Percentiles rank a stretch among this genome's conserved stretches.
These are phyloP conservation scores for Rhodosporidiobolus odoratus DNA, from an alignment of 768 basidiomycete genomes.

Conservation along the genomic window DNA sequence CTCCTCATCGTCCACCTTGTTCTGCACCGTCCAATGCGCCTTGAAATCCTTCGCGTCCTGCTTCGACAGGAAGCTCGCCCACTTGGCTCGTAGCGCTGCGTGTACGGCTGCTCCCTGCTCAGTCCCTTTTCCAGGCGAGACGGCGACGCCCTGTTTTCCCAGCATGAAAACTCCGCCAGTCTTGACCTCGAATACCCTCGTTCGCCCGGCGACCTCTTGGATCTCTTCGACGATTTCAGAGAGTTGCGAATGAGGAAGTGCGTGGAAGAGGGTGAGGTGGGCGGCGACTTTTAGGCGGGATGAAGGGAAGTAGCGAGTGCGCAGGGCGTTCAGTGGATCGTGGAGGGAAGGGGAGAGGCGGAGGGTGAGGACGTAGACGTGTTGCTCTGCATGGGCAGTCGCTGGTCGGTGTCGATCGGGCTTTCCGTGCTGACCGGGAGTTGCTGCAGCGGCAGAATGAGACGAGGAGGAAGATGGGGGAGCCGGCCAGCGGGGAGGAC, in stretches of 20 bases:
- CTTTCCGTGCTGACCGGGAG: not conserved
- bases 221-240: not conserved
- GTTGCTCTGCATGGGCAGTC: conserved; percentile 6
- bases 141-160: conserved; percentile 27
- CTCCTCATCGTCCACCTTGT: conserved; percentile 27
- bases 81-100: conserved; percentile 14
- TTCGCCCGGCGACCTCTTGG: not conserved
- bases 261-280: conserved; percentile 34
- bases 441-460: too few relatives aligned
- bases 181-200: conserved; percentile 1
- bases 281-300: conserved; percentile 30
- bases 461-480: too few relatives aligned
- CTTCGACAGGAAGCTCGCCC: conserved; percentile 20
- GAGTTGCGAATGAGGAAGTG: conserved; percentile 19
- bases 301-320: conserved; percentile 21
- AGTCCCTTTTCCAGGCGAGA: conserved; percentile 11
- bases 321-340: conserved; percentile 26
- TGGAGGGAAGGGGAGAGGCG: conserved; percentile 17
- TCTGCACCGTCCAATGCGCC: conserved; percentile 32
- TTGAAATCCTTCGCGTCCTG: conserved; percentile 26
- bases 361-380: conserved; percentile 29
- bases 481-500: too few relatives aligned
- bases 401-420: conserved; percentile 19
- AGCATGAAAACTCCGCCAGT: conserved; percentile 18
- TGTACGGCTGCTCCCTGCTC: conserved; percentile 7